phyloP scores from a whole-genome alignment of 2,329 filamentous ascomycete genomes.

The Hypoxylon sp. region DNA sequence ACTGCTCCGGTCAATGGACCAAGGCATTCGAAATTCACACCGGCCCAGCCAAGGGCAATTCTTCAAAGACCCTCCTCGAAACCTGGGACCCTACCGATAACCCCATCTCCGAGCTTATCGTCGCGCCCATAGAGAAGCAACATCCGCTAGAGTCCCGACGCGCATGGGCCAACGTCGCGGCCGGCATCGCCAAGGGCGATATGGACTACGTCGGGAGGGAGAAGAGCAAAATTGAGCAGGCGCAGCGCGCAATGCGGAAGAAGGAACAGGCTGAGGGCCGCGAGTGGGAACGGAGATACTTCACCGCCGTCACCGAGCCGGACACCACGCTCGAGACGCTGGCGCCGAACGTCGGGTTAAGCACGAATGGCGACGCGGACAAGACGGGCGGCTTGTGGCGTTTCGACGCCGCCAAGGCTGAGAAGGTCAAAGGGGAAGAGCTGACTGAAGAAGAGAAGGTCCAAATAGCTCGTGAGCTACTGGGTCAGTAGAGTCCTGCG shows the following conservation, averaged over 20 bases:
- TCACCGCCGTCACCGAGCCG: slow-evolving; percentile 66
- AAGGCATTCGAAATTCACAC: slow-evolving; percentile 58
- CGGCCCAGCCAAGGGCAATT: slow-evolving; percentile 52
- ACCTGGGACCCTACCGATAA: slow-evolving; percentile 59
- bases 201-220: slow-evolving; percentile 79
- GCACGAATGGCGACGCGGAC: slow-evolving; percentile 68
- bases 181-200: slow-evolving; percentile 79
- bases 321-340: slow-evolving; percentile 64
- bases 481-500: slow-evolving; percentile 50
- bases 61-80: slow-evolving; percentile 53
- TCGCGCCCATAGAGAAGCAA: slow-evolving; percentile 74
- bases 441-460: slow-evolving; percentile 58
- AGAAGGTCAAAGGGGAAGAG: slow-evolving; percentile 58
- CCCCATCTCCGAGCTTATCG: slow-evolving; percentile 52
- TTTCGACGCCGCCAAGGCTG: slow-evolving; percentile 64
- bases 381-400: slow-evolving; percentile 75
- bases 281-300: slow-evolving; percentile 89
- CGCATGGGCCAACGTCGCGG: slow-evolving; percentile 84
- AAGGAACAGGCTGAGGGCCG: slow-evolving; percentile 69
- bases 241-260: slow-evolving; percentile 80
- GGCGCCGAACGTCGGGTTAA: slow-evolving; percentile 64
- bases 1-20: slow-evolving; percentile 61
- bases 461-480: slow-evolving; percentile 54
- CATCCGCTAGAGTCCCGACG: slow-evolving; percentile 84
- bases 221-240: slow-evolving; percentile 86